Percentiles rank a stretch among this genome's conserved stretches.
Evolutionary conservation across 2,329 filamentous ascomycete species (phyloP).

Genomic region (Penicillium hesseltinei): DNA sequence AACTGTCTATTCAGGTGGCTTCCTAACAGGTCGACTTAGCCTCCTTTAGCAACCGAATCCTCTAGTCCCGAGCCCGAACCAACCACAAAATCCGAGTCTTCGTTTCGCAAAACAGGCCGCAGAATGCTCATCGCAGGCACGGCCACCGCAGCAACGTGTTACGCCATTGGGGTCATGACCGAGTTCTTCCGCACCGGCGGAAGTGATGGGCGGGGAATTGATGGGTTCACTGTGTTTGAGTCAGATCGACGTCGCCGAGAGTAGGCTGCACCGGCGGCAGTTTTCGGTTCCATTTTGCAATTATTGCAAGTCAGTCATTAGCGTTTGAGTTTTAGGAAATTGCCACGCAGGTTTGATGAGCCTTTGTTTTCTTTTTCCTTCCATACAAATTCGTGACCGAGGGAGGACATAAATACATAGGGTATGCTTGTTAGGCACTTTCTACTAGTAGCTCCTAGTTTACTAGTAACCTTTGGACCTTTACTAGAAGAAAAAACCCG

Average conservation of each 20-base stretch:
- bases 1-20: slow-evolving; percentile 19
- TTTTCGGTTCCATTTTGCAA: not conserved
- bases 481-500: no score
- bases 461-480: no score
- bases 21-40: slow-evolving; percentile 30
- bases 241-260: slow-evolving; percentile 33
- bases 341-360: not conserved
- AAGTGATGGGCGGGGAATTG: slow-evolving; percentile 36
- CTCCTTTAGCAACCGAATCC: slow-evolving; percentile 1
- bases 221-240: slow-evolving; percentile 42
- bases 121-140: slow-evolving; percentile 37
- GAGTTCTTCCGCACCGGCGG: slow-evolving; percentile 46
- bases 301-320: not conserved
- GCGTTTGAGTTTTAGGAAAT: not conserved
- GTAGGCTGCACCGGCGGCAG: not conserved
- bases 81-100: slow-evolving; percentile 11
- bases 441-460: no score
- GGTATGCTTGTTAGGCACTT: no score
- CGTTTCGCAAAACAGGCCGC: slow-evolving; percentile 24
- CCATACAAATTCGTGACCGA: not conserved
- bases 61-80: not conserved
- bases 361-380: not conserved
- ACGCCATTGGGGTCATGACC: slow-evolving; percentile 40
- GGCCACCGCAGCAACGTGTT: slow-evolving; percentile 40
- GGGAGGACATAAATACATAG: no score